A percentile compares a stretch with the other conserved stretches of the same genome.
These are phyloP conservation scores for Diaporthe sp. DNA, from an alignment of 2,329 filamentous ascomycete species.

Conservation along the genomic window DNA sequence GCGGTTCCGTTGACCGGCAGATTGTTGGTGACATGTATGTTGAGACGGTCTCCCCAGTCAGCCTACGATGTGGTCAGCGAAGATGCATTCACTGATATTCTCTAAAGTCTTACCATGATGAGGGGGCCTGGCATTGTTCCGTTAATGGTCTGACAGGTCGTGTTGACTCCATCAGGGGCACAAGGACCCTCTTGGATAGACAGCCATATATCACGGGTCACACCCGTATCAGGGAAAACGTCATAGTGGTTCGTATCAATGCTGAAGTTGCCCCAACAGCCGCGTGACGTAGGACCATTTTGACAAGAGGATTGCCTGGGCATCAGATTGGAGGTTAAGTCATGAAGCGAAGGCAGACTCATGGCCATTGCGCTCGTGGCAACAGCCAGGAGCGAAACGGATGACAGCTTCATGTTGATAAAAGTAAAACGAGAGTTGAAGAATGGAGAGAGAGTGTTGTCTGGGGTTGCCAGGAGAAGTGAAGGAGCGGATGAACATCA, in stretches of 20 bases:
- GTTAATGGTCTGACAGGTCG: constrained; percentile 44
- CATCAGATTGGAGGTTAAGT: constrained; percentile 4
- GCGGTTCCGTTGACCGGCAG: constrained; percentile 55
- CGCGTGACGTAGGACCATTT: constrained; percentile 42
- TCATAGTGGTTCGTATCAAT: constrained; percentile 48
- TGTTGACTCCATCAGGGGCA: constrained; percentile 39
- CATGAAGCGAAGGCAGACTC: constrained; percentile 12
- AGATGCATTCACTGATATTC: constrained; percentile 38
- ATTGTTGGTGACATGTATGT: constrained; percentile 71
- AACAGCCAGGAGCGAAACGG: constrained; percentile 21
- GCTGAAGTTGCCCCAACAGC: constrained; percentile 44
- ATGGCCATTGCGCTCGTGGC: constrained; percentile 28
- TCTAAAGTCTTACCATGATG: constrained; percentile 37
- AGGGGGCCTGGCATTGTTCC: constrained; percentile 46
- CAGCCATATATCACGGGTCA: constrained; percentile 41
- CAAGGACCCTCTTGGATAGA: constrained; percentile 37
- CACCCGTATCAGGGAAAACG: constrained; percentile 37
- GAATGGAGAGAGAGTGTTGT: background rate
- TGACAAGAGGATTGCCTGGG: constrained; percentile 26
- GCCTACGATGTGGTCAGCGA: constrained; percentile 40
- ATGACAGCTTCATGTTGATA: constrained; percentile 26
- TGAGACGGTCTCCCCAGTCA: constrained; percentile 56
- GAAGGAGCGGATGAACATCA: background rate
- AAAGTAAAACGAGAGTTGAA: constrained; percentile 21
- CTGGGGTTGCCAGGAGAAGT: constrained; percentile 30